Conservation (phyloP, 78 protist genomes). For the Chrysochromulina tobinii region DNA sequence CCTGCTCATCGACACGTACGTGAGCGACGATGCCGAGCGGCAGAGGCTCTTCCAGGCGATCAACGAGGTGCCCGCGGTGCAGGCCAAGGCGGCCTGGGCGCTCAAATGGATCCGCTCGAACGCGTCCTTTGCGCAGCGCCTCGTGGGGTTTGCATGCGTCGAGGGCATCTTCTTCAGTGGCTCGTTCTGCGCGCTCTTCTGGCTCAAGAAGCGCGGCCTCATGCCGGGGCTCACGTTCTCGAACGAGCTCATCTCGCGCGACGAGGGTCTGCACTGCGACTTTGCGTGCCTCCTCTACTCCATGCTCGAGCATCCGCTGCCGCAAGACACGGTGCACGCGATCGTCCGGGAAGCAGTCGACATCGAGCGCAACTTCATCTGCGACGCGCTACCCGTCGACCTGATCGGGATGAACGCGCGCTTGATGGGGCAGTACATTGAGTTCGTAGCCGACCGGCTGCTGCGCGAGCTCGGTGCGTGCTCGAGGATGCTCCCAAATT, state of each 20-base stretch:
- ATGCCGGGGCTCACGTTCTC: conserved; percentile 85
- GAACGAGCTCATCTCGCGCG: conserved; percentile 96
- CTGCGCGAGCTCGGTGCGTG: conserved; percentile 66
- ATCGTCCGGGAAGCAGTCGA: conserved; percentile 91
- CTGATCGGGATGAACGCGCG: conserved; percentile 86
- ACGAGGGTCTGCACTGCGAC: conserved; percentile 97
- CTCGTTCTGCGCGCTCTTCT: conserved; percentile 94
- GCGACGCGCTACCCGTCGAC: conserved; percentile 92
- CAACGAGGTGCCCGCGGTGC: conserved; percentile 88
- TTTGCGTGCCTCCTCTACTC: conserved; percentile 94
- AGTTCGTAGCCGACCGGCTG: conserved; percentile 95
- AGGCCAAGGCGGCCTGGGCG: conserved; percentile 96
- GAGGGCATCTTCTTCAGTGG: conserved; percentile 99
- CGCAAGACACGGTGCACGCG: conserved; percentile 26
- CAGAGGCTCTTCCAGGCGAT: conserved; percentile 87
- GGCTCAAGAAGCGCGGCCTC: conserved; percentile 93
- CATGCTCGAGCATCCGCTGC: conserved; percentile 54
- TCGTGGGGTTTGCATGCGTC: conserved; percentile 96
- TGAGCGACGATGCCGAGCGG: conserved; percentile 73
- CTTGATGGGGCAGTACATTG: conserved; percentile 88
- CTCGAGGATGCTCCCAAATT: no score
- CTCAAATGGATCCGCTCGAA: conserved; percentile 83
- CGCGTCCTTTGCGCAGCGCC: conserved; percentile 86
- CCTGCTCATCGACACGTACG: conserved; percentile 93
- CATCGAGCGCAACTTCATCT: conserved; percentile 88